Base-by-base conservation (phyloP, 2,329 filamentous ascomycete species). In the Aurifilum marmelostoma region DNA sequence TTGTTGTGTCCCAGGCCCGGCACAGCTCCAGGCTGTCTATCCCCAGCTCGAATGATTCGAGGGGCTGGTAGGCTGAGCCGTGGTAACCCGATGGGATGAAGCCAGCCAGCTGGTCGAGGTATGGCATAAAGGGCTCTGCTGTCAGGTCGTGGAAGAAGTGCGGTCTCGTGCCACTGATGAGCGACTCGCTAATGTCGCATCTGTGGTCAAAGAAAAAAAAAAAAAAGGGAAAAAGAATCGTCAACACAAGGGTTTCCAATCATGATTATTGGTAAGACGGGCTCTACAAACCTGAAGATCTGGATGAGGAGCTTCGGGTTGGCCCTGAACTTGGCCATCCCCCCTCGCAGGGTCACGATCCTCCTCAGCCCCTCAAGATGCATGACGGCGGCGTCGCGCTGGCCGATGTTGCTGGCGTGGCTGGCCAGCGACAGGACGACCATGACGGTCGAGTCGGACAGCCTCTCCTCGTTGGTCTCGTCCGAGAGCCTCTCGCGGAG, bases 331-430 rank as follows among this genome's bases (percentile, higher is more conserved):
- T 71, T 72, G 14, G 18, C 39, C 1, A 81, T 47, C 0, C 80
- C 80, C 2, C 80, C 80, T 65, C 78, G 77, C 39, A 83, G 41
- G 24, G 75, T 69, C 8, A 81, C 74, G 8, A 83, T 80, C 68
- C 74, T 79, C 24, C 74, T 74, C 24, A 82, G 73, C 8, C 80
- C 81, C 29, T 76, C 62, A 66, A 81, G 74, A 65, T 82, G 80
- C 27, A 79, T 73, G 11, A 65, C 73, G 1, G 78, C 76, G 0
- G 74, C 69, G 5, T 74, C 65, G 21, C 66, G 65, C 52, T 82
- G 75, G 3, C 77, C 76, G 0, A 66, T 71, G 11, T 75, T 69
- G 32, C 75, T 73, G 9, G 80, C 76, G 65, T 77, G 73, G 2
- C 69, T 71, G 1, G 78, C 77, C 18, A 82, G 70, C 18, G 71